Base-by-base conservation (phyloP, 768 basidiomycete genomes). In the Macrolepiota dolichaula region DNA sequence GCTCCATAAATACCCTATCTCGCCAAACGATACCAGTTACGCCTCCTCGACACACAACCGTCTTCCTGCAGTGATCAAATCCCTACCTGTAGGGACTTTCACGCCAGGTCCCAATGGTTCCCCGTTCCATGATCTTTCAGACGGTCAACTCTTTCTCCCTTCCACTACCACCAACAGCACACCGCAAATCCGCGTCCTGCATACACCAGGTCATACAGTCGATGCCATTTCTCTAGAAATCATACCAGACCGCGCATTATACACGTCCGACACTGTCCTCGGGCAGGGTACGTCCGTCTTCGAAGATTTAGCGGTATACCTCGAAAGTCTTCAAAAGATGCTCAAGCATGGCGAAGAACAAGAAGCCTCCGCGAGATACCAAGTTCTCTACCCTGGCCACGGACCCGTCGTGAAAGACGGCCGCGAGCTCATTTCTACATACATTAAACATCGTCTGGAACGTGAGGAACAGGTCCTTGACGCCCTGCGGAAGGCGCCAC, bases 221-320 rank as follows among this genome's bases (percentile, higher is more conserved):
- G 96, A 98, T 71, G 95, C 92, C 2, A 82, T 97, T 68, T 87
- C 81, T 52, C 76, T 98, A 40, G 76, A 87, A 58, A 76, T 94
- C 54, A 78, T 83, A 0, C 81, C 82, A 49, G 92, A 96, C 67
- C 75, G 77, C 25, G 87, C 86, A 0, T 80, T 98, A 15, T 95
- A 96, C 76, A 96, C 94, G 0, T 92, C 90, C 0, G 96, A 98
- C 74, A 92, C 88, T 4, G 85, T 98, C 6, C 83, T 98, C 32
- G 96, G 96, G 0, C 86, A 94, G 64, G 94, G 95, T 7, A 93
- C 94, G 0, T 81, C 95, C 2, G 86, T 96, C 4, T 97, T 98
- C 70, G 89, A 91, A 65, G 90, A 96, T 67, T 84, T 98, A 13
- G 76, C 79, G 0, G 67, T 81, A 4, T 97, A 95, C 67, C 72